These are phyloP conservation scores for Zygotorulaspora florentina DNA, from an alignment of 805 yeast species.

Conservation along the genomic window DNA sequence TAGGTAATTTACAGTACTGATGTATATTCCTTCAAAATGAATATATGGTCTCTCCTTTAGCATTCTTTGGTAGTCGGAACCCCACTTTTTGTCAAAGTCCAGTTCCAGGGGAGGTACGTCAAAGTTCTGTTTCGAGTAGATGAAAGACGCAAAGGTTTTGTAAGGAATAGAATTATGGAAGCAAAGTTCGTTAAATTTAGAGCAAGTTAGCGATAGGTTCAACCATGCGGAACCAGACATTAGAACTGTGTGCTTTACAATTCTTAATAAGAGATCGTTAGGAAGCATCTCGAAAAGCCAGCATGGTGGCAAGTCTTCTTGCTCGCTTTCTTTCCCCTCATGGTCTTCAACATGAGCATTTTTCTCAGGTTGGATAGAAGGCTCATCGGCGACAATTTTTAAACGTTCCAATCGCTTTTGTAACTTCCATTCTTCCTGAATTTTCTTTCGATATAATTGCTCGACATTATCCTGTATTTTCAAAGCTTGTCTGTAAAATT, in stretches of 20 bases:
- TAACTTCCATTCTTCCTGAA: conserved; percentile 42
- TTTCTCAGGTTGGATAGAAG: conserved; percentile 9
- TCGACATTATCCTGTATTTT: conserved; percentile 57
- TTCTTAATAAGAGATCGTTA: conserved; percentile 51
- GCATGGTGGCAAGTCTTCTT: conserved; percentile 38
- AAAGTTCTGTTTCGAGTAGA: conserved; percentile 54
- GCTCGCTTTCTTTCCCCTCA: conserved; percentile 20
- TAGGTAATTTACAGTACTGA: conserved; percentile 77
- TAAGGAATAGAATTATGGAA: conserved; percentile 49
- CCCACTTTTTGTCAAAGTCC: conserved; percentile 41
- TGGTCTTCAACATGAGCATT: conserved; percentile 7
- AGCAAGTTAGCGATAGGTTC: conserved; percentile 55
- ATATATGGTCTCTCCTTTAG: conserved; percentile 62
- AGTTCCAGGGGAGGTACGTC: conserved; percentile 40
- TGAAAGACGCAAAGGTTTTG: conserved; percentile 45
- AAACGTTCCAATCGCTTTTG: conserved; percentile 21
- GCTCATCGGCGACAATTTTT: conserved; percentile 2
- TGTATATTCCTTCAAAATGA: conserved; percentile 78
- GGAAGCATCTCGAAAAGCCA: conserved; percentile 45
- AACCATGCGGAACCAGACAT: conserved; percentile 63
- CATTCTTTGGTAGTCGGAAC: conserved; percentile 37
- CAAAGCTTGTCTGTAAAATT: conserved; percentile 66
- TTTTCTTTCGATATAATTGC: conserved; percentile 54
- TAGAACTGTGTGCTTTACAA: conserved; percentile 46
- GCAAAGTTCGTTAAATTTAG: conserved; percentile 52